Base-by-base conservation (phyloP, 345 rosid genomes). In the Eucalyptus grandis region DNA sequence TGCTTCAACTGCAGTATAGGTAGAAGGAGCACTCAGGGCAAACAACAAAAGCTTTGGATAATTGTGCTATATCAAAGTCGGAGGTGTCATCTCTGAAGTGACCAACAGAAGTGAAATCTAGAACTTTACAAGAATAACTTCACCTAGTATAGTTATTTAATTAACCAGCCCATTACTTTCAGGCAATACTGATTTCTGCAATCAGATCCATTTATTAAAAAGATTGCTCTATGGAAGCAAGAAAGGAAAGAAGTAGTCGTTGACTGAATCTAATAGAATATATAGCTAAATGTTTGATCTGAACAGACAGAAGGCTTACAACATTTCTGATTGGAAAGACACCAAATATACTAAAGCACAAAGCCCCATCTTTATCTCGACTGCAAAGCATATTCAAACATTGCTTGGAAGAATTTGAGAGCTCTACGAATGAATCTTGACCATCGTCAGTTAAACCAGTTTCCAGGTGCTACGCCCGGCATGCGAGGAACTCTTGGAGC, bases 281-380 rank as follows among this genome's bases (percentile, higher is more conserved):
- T 86, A 86, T 7, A 30, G 37, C 34, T 30, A 65, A 65, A 65
- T 31, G 15, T 65, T n/a, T 30, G 16, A 65, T 65, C 34, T 30
- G 9, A 7, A 65, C 72, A 7, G 37, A 60, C 27, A 27, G 80
- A 53, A 40, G 30, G 93, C 99, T 97, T 94, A 98, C 99, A 91
- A 96, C 92, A 94, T 95, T 95, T 65, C 98, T 98, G 8, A 98
- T 95, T 51, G 96, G 97, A 94, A 96, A 97, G 93, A 97, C 96
- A 91, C 99, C 99, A 91, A 98, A 98, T 89, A 97, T 95, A 90
- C 95, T 96, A 86, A 96, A 96, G 94, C 96, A 95, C 86, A 96
- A 92, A 93, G 91, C 94, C 92, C 99, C 99, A 90, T 97, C 96
- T 88, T 90, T 95, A 91, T 97, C 98, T 87, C 96, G 97, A 90